Evolutionary conservation across 2,329 filamentous ascomycete species (phyloP), one percentile per base, ranked within the genome.

Genomic region (Pseudogymnoascus sp.): DNA sequence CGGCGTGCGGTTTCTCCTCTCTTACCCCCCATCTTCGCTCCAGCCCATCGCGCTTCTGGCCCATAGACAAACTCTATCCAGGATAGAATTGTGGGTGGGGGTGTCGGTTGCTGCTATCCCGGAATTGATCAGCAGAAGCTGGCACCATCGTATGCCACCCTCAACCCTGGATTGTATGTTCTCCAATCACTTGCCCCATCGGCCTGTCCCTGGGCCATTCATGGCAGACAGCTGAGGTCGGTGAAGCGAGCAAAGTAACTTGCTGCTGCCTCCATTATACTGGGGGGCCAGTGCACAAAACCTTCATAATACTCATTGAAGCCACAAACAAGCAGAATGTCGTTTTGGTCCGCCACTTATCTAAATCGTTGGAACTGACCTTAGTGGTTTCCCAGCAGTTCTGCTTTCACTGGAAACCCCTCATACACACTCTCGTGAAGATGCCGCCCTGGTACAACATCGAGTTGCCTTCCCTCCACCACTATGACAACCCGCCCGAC

Each of bases 401-500:
- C 27, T 55, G 7, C 29, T 55, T 33, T 31, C 48, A 33, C 27
- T 17, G 48, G 4, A 13, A 31, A 13, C 10, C 44, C 17, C 9
- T 51, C 27, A 25, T 21, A 21, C 13, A 4, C 4, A 12, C 27
- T 51, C 29, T 55, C 44, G 7, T 51, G 8, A 55, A 55, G 48
- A 55, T 55, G 48, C 48, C 48, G 48, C 29, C 48, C 9, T 55
- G 48, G 48, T 55, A 55, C 29, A 55, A 55, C 29, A 55, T 55
- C 9, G 48, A 55, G 27, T 15, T 55, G 29, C 48, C 48, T 17
- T 17, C 27, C n/a, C 27, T 55, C 29, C 48, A 55, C 27, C 48
- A 15, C 48, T 55, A 55, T 55, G 48, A 55, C 48, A 55, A 55
- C 48, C 48, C 48, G 48, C 48, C 48, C 48, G 48, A 55, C 29